These are phyloP conservation scores for Recurvomyces mirabilis DNA, from an alignment of 495 filamentous ascomycete genomes.

Conservation along the genomic window DNA sequence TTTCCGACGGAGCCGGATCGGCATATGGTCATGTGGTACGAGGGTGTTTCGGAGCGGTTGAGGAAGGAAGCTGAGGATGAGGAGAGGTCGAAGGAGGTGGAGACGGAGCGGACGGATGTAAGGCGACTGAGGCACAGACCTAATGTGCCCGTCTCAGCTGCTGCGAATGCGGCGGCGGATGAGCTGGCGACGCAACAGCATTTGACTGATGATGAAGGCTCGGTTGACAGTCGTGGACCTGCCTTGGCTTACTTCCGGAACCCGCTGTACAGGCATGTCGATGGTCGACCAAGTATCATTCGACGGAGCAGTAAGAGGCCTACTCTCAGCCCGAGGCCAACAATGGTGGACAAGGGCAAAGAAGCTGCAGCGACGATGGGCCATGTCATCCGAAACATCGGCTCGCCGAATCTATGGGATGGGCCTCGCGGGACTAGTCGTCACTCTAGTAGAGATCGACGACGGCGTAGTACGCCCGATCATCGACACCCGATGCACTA, in stretches of 20 bases:
- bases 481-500: conserved; percentile 13
- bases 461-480: conserved; percentile 15
- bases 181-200: conserved; percentile 1
- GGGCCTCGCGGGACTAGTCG: conserved; percentile 8
- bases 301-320: conserved; percentile 17
- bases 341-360: conserved; percentile 27
- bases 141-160: neutral
- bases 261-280: conserved; percentile 28
- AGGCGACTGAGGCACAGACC: conserved; percentile 13
- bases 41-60: conserved; percentile 50
- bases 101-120: conserved; percentile 17
- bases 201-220: conserved; percentile 25
- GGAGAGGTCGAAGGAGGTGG: conserved; percentile 13
- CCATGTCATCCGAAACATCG: conserved; percentile 19
- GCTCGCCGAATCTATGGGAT: conserved; percentile 23
- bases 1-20: conserved; percentile 66
- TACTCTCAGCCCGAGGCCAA: conserved; percentile 14
- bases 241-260: conserved; percentile 32
- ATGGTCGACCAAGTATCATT: conserved; percentile 26
- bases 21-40: conserved; percentile 77
- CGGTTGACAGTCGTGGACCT: conserved; percentile 24
- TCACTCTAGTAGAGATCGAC: conserved; percentile 4
- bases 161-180: conserved; percentile 1
- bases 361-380: conserved; percentile 23
- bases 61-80: conserved; percentile 28